Conservation (phyloP, 2,329 filamentous ascomycete genomes). For the Botrytis aclada region DNA sequence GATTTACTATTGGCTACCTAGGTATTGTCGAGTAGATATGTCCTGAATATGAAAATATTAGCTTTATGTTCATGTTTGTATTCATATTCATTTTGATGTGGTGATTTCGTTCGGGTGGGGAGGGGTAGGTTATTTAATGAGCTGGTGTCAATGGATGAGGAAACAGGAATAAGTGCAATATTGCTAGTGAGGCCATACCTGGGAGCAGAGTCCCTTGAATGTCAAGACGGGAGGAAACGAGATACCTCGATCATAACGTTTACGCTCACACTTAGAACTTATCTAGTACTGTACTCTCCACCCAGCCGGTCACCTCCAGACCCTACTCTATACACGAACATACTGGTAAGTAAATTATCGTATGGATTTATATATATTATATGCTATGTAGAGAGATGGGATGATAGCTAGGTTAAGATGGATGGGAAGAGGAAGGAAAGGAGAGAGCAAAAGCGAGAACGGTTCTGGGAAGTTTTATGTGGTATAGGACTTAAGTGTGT, state of each 20-base stretch:
- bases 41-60: constrained; percentile 8
- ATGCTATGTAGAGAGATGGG: not conserved
- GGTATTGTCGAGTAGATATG: not conserved
- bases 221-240: not conserved
- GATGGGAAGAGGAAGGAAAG: not conserved
- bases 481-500: too few relatives aligned
- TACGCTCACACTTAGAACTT: not conserved
- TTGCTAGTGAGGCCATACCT: not conserved
- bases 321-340: not conserved
- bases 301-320: not conserved
- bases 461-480: not conserved
- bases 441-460: not conserved
- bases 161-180: not conserved
- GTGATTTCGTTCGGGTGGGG: not conserved
- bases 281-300: not conserved
- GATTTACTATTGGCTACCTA: not conserved
- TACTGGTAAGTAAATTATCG: not conserved
- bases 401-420: not conserved
- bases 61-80: not conserved
- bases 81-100: not conserved
- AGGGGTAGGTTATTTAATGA: not conserved
- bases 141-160: not conserved
- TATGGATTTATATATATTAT: not conserved
- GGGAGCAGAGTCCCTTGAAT: not conserved
- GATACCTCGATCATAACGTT: not conserved